These are phyloP conservation scores for Aspergillus latus DNA, from an alignment of 2,329 filamentous ascomycete species.

Conservation along the genomic window DNA sequence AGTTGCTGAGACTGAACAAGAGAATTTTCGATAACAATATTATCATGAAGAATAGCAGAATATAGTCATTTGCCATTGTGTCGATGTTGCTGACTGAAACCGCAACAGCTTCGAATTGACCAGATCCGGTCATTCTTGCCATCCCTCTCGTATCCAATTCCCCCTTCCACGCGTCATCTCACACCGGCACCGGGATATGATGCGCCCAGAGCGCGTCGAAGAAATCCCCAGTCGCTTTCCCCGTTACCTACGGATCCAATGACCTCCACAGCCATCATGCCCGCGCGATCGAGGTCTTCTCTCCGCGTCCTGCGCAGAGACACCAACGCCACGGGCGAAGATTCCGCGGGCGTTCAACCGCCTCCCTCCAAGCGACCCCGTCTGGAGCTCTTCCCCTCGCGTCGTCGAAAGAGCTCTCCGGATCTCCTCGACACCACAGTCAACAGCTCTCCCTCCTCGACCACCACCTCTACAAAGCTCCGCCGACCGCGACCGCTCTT, in stretches of 20 bases:
- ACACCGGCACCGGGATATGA: background rate
- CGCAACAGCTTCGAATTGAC: constrained; percentile 7
- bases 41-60: background rate
- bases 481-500: constrained; percentile 20
- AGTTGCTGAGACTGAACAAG: too few relatives aligned
- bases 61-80: background rate
- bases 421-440: constrained; percentile 34
- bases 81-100: constrained; percentile 1
- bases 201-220: background rate
- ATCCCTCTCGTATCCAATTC: constrained; percentile 1
- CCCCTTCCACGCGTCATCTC: constrained; percentile 4
- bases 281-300: constrained; percentile 35
- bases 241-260: constrained; percentile 5
- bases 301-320: constrained; percentile 37
- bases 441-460: constrained; percentile 10
- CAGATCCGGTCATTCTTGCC: constrained; percentile 8
- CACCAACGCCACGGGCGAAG: constrained; percentile 20
- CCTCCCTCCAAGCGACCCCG: constrained; percentile 31
- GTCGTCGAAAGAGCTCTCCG: constrained; percentile 34
- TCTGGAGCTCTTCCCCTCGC: constrained; percentile 20
- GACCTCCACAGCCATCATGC: constrained; percentile 30
- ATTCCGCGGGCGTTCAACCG: constrained; percentile 11
- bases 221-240: background rate
- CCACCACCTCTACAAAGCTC: constrained; percentile 18
- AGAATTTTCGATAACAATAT: background rate